A percentile compares a stretch with the other conserved stretches of the same genome.
Evolutionary conservation across 192 early-diverging fungal genomes (phyloP).

Genomic region (Rhizophagus prolifer): DNA sequence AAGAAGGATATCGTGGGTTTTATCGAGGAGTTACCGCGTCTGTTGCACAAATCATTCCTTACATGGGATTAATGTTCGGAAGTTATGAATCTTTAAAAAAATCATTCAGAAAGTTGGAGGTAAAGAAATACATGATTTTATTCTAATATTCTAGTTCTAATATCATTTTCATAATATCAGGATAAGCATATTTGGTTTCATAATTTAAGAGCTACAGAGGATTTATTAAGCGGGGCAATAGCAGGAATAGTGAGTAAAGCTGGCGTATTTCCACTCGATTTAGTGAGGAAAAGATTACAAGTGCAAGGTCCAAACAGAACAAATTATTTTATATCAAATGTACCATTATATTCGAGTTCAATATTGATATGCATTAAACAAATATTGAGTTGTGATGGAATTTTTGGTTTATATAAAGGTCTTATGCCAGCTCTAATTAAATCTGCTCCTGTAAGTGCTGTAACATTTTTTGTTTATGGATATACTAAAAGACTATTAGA

Average conservation of each 20-base stretch:
- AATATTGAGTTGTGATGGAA: slow-evolving; percentile 77
- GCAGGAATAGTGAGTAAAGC: slow-evolving; percentile 83
- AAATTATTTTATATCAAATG: slow-evolving; percentile 56
- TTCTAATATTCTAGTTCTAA: neutral
- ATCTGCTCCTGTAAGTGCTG: slow-evolving; percentile 78
- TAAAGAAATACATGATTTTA: slow-evolving; percentile 24
- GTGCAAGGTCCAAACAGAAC: slow-evolving; percentile 45
- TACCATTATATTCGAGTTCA: slow-evolving; percentile 65
- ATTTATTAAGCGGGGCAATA: slow-evolving; percentile 76
- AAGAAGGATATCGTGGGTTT: slow-evolving; percentile 82
- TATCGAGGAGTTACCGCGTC: slow-evolving; percentile 84
- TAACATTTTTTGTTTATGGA: slow-evolving; percentile 85
- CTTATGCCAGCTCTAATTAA: slow-evolving; percentile 84
- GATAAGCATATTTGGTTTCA: slow-evolving; percentile 30
- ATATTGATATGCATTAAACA: slow-evolving; percentile 57
- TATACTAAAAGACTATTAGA: slow-evolving; percentile 59
- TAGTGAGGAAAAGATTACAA: slow-evolving; percentile 78
- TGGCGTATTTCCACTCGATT: slow-evolving; percentile 87
- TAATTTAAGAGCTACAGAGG: slow-evolving; percentile 43
- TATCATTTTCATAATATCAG: slow-evolving; percentile 23
- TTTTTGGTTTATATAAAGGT: slow-evolving; percentile 86
- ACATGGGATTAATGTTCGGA: slow-evolving; percentile 92
- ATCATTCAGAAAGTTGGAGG: slow-evolving; percentile 15
- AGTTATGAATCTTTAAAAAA: slow-evolving; percentile 28
- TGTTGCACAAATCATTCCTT: slow-evolving; percentile 87